These are phyloP conservation scores for Xylariomycetidae sp. DNA, from an alignment of 2,329 filamentous ascomycete genomes.

Conservation along the genomic window DNA sequence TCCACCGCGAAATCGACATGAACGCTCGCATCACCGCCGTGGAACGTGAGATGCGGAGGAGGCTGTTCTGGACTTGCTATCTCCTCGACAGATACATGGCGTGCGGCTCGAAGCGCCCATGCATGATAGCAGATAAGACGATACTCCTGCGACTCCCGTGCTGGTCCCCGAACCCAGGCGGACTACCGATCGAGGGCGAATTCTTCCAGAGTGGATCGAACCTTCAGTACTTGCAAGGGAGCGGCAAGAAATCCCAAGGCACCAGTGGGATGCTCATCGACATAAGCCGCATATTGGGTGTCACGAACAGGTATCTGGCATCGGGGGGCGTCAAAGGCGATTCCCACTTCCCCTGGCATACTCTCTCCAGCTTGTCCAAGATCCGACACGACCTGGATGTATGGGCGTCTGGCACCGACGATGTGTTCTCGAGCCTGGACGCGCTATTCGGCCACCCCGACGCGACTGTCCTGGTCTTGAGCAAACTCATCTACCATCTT, in stretches of 20 bases:
- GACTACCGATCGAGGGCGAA: conserved; percentile 65
- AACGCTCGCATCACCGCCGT: conserved; percentile 55
- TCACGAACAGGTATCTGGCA: conserved; percentile 77
- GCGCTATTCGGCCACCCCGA: conserved; percentile 71
- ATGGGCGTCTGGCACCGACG: conserved; percentile 77
- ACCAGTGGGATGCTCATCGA: conserved; percentile 78
- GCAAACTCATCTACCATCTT: conserved; percentile 81
- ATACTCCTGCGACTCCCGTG: conserved; percentile 71
- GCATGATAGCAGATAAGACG: conserved; percentile 71
- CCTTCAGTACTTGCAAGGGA: conserved; percentile 63
- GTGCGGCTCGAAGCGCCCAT: conserved; percentile 75
- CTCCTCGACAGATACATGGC: conserved; percentile 78
- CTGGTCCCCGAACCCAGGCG: conserved; percentile 58
- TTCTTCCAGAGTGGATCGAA: conserved; percentile 78
- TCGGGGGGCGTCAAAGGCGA: conserved; percentile 83
- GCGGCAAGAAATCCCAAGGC: conserved; percentile 65
- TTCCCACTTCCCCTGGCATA: conserved; percentile 87
- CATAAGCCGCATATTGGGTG: conserved; percentile 74
- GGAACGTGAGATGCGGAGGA: conserved; percentile 69
- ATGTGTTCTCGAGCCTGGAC: conserved; percentile 70
- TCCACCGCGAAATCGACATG: conserved; percentile 68
- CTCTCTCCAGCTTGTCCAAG: conserved; percentile 76
- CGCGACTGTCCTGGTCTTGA: conserved; percentile 71
- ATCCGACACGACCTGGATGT: conserved; percentile 79
- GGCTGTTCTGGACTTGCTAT: conserved; percentile 88